Base-by-base conservation (phyloP, 495 filamentous ascomycete species). In the Aspergillus panamensis region DNA sequence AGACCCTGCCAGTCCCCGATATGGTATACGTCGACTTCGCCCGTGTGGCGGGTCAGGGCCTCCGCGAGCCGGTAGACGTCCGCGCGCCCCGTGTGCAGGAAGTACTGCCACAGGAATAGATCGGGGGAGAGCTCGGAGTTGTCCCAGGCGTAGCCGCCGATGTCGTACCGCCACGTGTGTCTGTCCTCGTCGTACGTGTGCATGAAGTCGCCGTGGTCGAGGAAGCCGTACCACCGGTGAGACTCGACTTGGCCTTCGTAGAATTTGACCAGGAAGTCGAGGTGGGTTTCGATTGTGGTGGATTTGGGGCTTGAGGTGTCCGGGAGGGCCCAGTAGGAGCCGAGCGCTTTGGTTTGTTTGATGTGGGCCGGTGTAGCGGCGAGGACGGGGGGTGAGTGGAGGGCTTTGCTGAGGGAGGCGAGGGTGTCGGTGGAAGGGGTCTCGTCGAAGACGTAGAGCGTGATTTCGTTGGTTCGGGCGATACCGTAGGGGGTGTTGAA, bases 121-220 rank as follows among this genome's bases (percentile, higher is more conserved):
- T 82, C 77, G 0, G 79, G 73, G 2, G 79, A 82, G 1, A 82
- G 69, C 50, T 82, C 79, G 1, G 77, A 80, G 62, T 82, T 82
- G 53, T 80, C 79, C 79, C 79, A 82, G 1, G 79, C 77, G 66
- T 73, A 82, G 0, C 79, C 79, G 8, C 79, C 79, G 17, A 82
- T 55, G 50, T 82, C 79, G 51, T 80, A 82, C 7, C 79, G 68
- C 79, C 79, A 82, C 10, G 65, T 72, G 55, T 80, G 77, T 21
- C 79, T 65, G 62, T 79, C 71, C 3, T 55, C 45, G 43, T 82
- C 79, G 60, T 82, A 82, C 2, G 77, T 77, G 48, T 82, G 77
- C 70, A 75, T 74, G 32, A 80, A 68, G 57, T 82, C 77, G 4
- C 79, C 79, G 37, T 82, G 66, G 51, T 80, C 77, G 67, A 71